Evolutionary conservation across 305 asterid genomes (phyloP), one percentile per base, ranked within the genome.

Genomic region (Rubia peregrina): DNA sequence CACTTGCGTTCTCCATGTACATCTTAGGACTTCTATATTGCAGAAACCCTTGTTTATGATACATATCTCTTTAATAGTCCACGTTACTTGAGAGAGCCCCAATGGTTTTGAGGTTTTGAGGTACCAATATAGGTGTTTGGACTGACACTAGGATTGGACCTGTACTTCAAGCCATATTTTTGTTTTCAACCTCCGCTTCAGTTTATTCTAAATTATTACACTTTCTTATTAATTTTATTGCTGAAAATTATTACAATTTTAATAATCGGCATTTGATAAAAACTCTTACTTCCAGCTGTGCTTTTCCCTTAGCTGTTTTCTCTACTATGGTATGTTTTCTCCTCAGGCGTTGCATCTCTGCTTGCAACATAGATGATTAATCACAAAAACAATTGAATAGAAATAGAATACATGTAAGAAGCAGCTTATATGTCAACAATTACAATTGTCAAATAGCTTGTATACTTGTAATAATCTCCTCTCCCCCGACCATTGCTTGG

Each of bases 401-500:
- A 17, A 55, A 13, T 12, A n/a, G 22, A n/a, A 64, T 57, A 36
- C 59, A 53, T 26, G 9, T 43, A 68, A 17, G 42, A 17, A 24
- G 1, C 3, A 22, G n/a, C 33, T 53, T 36, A 22, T 51, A 24
- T 33, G 5, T 33, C 38, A 38, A 53, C 49, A 22, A 16, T 36
- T 42, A 21, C 4, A 12, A 21, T 49, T 53, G 48, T 10, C 33
- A 5, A 43, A 19, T 72, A 40, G 7, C 7, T 49, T 71, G 53
- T 56, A 59, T 2, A 14, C 26, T 75, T 90, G 98, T 67, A 87
- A 65, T 44, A 89, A 57, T 82, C 86, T 86, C 82, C 98, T 88
- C 77, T 94, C 99, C 75, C 91, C 96, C 41, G 88, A 80, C 99
- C 99, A 94, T 78, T 94, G 96, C 80, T 83, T 94, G 61, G 91